Evolutionary conservation across 2,329 filamentous ascomycete genomes (phyloP).

Genomic region (Chalaropsis thielavioides): DNA sequence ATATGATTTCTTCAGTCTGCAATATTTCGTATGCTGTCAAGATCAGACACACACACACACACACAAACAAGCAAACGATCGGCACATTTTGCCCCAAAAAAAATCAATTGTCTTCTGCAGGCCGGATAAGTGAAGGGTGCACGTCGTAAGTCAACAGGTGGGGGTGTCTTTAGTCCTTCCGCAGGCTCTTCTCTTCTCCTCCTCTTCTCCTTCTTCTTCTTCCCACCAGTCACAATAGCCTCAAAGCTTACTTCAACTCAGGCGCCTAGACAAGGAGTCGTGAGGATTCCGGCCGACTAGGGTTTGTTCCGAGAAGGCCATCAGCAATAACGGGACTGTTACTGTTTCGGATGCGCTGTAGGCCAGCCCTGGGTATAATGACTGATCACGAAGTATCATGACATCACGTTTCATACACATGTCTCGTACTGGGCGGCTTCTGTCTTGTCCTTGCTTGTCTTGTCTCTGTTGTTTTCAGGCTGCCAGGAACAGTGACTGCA

Average conservation of each 20-base stretch:
- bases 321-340: background rate
- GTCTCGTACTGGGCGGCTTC: no score
- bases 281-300: background rate
- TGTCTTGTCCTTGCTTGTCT: background rate
- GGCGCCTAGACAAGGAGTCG: background rate
- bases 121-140: background rate
- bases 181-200: background rate
- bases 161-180: background rate
- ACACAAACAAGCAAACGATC: no score
- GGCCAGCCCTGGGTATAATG: background rate
- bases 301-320: background rate
- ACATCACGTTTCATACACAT: background rate
- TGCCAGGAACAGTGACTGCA: no score
- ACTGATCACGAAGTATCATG: background rate
- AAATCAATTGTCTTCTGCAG: no score
- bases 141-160: background rate
- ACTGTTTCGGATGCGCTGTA: background rate
- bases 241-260: conserved; percentile 1
- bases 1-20: no score
- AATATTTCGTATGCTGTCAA: no score
- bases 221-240: background rate
- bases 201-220: background rate
- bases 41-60: no score
- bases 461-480: no score
- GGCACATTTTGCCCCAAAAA: no score